Base-by-base conservation (phyloP, 2,329 filamentous ascomycete genomes). In the Trichoderma endophyticum region DNA sequence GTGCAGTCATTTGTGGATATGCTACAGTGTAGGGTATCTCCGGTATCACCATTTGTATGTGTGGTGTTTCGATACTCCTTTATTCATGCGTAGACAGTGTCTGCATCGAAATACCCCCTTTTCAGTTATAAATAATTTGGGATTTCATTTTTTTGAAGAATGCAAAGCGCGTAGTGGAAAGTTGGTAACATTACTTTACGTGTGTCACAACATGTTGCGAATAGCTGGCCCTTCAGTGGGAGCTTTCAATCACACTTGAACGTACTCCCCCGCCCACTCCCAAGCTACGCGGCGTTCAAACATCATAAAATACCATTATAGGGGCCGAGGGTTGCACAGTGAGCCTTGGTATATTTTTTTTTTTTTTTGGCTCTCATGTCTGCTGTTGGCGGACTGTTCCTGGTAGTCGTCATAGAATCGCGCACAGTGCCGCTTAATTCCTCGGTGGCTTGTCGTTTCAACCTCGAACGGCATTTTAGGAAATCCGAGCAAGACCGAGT, bases 401-500 rank as follows among this genome's bases (percentile, higher is more conserved):
- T 14, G 2, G 18, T 12, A 9, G 11, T 3, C n/a, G 7, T 48
- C 36, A 21, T 51, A 8, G 9, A 11, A 51, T 51, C n/a, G n/a
- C 9, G 43, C 43, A 15, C 51, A 28, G 32, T 26, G 32, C 32
- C 18, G 24, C 24, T n/a, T 30, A 21, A 4, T 18, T 21, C 24
- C 48, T 28, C 9, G 2, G 21, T 43, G 12, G 6, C 18, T 26
- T 3, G 8, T 36, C 21, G 14, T 15, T 36, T 26, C 1, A 66
- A 18, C 48, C 6, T 32, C 48, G 14, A 43, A 69, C 54, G 56
- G 66, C 66, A 69, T 48, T 61, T 61, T 39, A 57, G 56, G 54
- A 69, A 57, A 34, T 60, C 66, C 66, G 66, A 69, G 66, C 36
- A 61, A 69, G 36, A 43, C 66, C 66, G 66, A 69, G 56, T 3